Conservation (phyloP, 805 yeast species). For the Sungouiozyma intestinalis region DNA sequence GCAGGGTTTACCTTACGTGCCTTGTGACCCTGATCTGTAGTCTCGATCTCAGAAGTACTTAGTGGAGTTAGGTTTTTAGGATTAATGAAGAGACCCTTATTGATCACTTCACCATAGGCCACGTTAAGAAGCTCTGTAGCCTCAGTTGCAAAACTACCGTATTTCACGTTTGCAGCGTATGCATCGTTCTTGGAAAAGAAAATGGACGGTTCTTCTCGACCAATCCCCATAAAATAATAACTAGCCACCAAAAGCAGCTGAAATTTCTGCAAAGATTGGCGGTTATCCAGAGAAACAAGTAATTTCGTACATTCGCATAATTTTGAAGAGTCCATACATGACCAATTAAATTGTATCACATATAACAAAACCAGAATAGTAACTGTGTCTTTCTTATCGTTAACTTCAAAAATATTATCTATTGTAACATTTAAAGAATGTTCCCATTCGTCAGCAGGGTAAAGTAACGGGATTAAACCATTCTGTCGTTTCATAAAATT, state of each 20-base stretch:
- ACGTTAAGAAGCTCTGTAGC: slow-evolving; percentile 15
- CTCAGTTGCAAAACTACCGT: neutral
- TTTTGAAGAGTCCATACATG: slow-evolving; percentile 19
- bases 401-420: neutral
- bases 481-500: slow-evolving; percentile 14
- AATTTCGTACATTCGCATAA: slow-evolving; percentile 20
- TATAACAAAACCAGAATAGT: slow-evolving; percentile 13
- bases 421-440: slow-evolving; percentile 4
- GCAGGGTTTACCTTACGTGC: too few relatives aligned
- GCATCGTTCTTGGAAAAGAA: neutral
- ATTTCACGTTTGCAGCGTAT: neutral
- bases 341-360: slow-evolving; percentile 24
- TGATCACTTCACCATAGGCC: slow-evolving; percentile 12
- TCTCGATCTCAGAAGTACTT: neutral
- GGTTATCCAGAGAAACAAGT: slow-evolving; percentile 8
- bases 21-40: slow-evolving; percentile 1
- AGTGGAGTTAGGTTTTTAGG: slow-evolving; percentile 13
- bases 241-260: slow-evolving; percentile 18
- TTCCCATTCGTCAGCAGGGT: slow-evolving; percentile 14
- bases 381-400: slow-evolving; percentile 9
- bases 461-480: slow-evolving; percentile 17
- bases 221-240: slow-evolving; percentile 20
- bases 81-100: slow-evolving; percentile 18
- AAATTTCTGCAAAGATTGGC: slow-evolving; percentile 8
- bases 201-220: neutral